Conservation (phyloP, 2,329 filamentous ascomycete species). For the Fusarium sp. region DNA sequence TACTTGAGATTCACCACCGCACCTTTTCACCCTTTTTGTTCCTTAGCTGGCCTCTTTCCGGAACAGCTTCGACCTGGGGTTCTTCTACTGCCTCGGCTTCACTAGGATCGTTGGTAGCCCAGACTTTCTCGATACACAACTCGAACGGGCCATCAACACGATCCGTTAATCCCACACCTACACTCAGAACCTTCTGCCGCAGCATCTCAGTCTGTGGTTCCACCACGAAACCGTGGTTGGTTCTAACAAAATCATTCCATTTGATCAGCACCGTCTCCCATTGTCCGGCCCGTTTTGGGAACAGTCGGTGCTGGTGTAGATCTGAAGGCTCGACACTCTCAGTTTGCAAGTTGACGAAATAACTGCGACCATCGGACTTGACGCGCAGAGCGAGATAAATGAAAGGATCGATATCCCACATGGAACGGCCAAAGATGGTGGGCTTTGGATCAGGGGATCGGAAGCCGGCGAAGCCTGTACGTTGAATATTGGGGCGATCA, state of each 20-base stretch:
- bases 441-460: conserved; percentile 81
- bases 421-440: conserved; percentile 85
- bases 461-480: conserved; percentile 91
- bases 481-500: conserved; percentile 78
- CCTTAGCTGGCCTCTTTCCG: conserved; percentile 50
- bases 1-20: conserved; percentile 50
- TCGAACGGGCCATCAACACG: conserved; percentile 90
- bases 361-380: conserved; percentile 90
- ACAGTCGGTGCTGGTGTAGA: conserved; percentile 92
- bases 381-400: conserved; percentile 87
- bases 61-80: conserved; percentile 23
- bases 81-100: conserved; percentile 46
- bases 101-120: conserved; percentile 79
- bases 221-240: conserved; percentile 90
- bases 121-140: conserved; percentile 85
- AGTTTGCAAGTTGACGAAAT: conserved; percentile 95
- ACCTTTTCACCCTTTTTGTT: conserved; percentile 56
- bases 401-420: conserved; percentile 94
- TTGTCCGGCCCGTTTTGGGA: conserved; percentile 79
- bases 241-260: conserved; percentile 93
- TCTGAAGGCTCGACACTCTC: conserved; percentile 95
- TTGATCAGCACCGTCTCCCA: conserved; percentile 97
- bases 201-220: conserved; percentile 94
- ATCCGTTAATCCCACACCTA: conserved; percentile 92
- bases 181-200: conserved; percentile 83